These are phyloP conservation scores for Phytopythium aichiense DNA, from an alignment of 352 stramenopile genomes.

Conservation along the genomic window DNA sequence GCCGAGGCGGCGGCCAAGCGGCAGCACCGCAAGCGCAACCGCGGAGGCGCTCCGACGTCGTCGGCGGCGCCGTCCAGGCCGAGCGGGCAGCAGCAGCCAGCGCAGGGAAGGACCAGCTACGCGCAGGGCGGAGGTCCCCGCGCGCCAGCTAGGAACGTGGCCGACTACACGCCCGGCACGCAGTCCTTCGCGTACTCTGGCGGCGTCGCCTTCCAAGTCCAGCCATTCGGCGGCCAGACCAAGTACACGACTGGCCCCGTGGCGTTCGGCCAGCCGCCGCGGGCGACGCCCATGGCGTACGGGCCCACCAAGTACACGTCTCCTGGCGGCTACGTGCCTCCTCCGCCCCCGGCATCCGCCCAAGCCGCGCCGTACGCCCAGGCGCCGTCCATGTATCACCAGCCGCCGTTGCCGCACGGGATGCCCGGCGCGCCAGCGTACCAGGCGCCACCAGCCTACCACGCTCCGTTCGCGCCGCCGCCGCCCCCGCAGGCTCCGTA, in stretches of 20 bases:
- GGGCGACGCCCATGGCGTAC: conserved; percentile 18
- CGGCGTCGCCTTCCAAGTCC: conserved; percentile 27
- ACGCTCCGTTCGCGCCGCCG: conserved; percentile 20
- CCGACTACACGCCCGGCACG: conserved; percentile 2
- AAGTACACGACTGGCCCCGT: conserved; percentile 41
- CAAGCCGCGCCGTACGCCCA: conserved; percentile 15
- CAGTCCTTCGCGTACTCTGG: conserved; percentile 8
- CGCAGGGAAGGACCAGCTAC: not conserved
- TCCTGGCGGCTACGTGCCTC: conserved; percentile 16
- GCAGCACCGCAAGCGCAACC: conserved; percentile 64
- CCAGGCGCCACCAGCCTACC: conserved; percentile 25
- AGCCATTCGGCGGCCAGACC: conserved; percentile 38
- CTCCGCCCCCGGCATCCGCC: conserved; percentile 8
- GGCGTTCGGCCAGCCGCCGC: conserved; percentile 8
- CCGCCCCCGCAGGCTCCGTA: conserved; percentile 13
- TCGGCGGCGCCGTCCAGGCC: not conserved
- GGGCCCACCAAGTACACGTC: conserved; percentile 37
- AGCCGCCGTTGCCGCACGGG: conserved; percentile 14
- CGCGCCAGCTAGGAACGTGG: not conserved
- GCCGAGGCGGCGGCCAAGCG: conserved; percentile 68
- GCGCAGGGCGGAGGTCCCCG: not conserved
- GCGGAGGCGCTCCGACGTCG: conserved; percentile 15
- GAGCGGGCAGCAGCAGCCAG: not conserved
- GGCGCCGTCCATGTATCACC: conserved; percentile 22
- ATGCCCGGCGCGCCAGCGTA: conserved; percentile 14